Conservation (phyloP, 345 rosid genomes). For the Bretschneidera sinensis region DNA sequence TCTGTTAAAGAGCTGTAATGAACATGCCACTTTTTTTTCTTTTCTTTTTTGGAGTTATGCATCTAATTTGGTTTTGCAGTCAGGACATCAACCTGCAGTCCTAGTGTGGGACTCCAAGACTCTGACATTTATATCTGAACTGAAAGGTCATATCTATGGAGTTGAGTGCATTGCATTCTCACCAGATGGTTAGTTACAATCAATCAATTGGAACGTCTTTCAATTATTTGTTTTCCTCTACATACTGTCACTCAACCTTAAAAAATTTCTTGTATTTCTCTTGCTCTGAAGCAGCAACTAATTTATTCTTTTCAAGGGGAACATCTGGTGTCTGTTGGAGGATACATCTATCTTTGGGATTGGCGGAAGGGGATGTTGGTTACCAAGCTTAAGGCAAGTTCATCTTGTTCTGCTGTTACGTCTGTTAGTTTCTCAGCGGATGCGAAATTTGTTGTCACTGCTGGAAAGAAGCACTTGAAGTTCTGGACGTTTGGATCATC, state of each 20-base stretch:
- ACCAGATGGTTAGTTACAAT: slow-evolving; percentile 56
- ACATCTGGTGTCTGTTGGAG: slow-evolving; percentile 73
- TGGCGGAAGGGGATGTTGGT: slow-evolving; percentile 54
- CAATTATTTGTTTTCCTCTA: not conserved
- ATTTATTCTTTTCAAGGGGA: slow-evolving; percentile 41
- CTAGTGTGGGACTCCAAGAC: slow-evolving; percentile 64
- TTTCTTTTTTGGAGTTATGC: not conserved
- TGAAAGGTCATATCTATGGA: slow-evolving; percentile 74
- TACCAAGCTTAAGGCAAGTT: slow-evolving; percentile 68
- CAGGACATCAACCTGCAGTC: slow-evolving; percentile 70
- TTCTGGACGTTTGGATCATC: slow-evolving; percentile 60
- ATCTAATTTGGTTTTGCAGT: slow-evolving; percentile 44
- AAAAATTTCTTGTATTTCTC: not conserved
- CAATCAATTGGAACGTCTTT: not conserved
- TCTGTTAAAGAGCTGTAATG: too few relatives aligned
- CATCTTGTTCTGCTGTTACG: slow-evolving; percentile 46
- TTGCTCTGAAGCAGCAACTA: slow-evolving; percentile 1
- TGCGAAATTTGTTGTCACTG: slow-evolving; percentile 61
- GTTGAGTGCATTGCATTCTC: slow-evolving; percentile 75
- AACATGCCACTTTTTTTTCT: too few relatives aligned
- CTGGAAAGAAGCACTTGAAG: slow-evolving; percentile 78
- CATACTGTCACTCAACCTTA: not conserved
- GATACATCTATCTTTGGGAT: slow-evolving; percentile 79
- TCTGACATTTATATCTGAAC: slow-evolving; percentile 48
- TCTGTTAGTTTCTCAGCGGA: slow-evolving; percentile 65